Evolutionary conservation across 345 rosid genomes (phyloP).

Genomic region (Capsella bursapastoris): DNA sequence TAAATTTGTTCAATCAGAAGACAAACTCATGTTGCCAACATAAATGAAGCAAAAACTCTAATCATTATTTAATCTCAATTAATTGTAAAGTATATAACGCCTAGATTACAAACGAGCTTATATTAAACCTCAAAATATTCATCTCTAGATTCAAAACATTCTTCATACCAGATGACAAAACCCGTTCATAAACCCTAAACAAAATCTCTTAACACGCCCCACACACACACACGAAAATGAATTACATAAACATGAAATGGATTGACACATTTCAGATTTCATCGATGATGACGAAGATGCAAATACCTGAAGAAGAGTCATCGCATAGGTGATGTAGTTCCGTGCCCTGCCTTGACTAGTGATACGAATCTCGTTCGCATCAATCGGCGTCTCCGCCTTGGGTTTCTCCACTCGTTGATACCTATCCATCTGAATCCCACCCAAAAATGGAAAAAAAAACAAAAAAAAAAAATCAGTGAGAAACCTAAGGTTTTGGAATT

Average conservation of each 20-base stretch:
- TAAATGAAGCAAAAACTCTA: conserved; percentile 1
- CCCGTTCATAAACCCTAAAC: conserved; percentile 35
- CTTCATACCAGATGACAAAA: not conserved
- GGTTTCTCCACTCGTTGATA: conserved; percentile 82
- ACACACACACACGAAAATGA: not conserved
- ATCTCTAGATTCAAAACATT: conserved; percentile 1
- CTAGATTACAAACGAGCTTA: not conserved
- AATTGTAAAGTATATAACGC: conserved; percentile 1
- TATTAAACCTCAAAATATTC: not conserved
- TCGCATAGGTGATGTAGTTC: conserved; percentile 71
- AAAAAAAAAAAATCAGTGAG: conserved; percentile 14
- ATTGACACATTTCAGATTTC: conserved; percentile 29
- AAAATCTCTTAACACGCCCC: conserved; percentile 7
- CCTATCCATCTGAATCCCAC: conserved; percentile 60
- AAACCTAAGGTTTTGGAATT: conserved; percentile 33
- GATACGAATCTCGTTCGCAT: conserved; percentile 50
- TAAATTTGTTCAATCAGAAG: not conserved
- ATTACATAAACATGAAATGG: not conserved
- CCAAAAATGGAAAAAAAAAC: not conserved
- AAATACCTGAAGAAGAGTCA: conserved; percentile 71
- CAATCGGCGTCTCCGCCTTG: conserved; percentile 62
- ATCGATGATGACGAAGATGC: not conserved
- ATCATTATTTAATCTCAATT: not conserved
- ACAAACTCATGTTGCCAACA: not conserved
- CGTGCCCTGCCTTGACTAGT: conserved; percentile 48